Conservation (phyloP, 306 rosid genomes). For the Arachis stenosperma region DNA sequence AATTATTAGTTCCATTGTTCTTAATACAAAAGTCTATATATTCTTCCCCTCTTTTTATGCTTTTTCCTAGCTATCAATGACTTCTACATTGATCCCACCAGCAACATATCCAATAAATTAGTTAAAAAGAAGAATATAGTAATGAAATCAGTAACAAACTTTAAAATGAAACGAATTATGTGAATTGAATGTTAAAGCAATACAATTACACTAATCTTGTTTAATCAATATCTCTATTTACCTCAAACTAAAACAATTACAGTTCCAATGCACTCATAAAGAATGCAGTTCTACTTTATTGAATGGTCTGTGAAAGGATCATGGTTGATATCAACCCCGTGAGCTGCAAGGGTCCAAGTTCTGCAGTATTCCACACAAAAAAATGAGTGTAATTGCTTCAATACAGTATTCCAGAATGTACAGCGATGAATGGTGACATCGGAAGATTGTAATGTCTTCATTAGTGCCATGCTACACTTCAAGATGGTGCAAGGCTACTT, state of each 20-base stretch:
- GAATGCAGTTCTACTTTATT: neutral
- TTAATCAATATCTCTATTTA: neutral
- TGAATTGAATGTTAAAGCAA: slow-evolving; percentile 27
- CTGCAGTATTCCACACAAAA: neutral
- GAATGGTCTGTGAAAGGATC: neutral
- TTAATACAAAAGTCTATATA: neutral
- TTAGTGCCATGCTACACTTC: slow-evolving; percentile 45
- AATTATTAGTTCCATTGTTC: neutral
- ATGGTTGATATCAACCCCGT: neutral
- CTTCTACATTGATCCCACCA: too few species aligned
- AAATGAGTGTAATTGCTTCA: slow-evolving; percentile 10
- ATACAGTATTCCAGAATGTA: neutral
- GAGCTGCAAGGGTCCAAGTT: neutral
- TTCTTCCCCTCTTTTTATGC: neutral
- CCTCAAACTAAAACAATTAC: neutral
- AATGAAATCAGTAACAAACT: neutral
- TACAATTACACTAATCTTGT: neutral
- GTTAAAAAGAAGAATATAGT: neutral
- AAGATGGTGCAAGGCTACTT: slow-evolving; percentile 44
- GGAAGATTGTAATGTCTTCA: slow-evolving; percentile 1
- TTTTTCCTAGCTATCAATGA: neutral
- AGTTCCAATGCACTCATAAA: neutral
- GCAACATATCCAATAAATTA: too few species aligned
- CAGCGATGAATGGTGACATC: neutral
- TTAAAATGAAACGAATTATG: slow-evolving; percentile 1